A percentile compares a stretch with the other conserved stretches of the same genome.
phyloP scores from a whole-genome alignment of 225 moss, liverwort and hornwort genomes.

The Pleurozium schreberi region DNA sequence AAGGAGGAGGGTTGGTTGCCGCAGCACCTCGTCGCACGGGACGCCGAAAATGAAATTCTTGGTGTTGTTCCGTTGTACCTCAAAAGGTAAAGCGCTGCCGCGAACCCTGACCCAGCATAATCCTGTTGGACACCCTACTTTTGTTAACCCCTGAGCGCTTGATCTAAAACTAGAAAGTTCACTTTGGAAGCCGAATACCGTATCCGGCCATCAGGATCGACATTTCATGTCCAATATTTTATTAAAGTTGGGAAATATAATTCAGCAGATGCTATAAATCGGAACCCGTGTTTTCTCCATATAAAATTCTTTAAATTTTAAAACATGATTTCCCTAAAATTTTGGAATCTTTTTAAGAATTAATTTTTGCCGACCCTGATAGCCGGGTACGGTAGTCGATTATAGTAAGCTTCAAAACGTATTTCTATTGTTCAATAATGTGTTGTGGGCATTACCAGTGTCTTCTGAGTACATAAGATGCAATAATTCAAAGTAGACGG shows the following conservation, averaged over 20 bases:
- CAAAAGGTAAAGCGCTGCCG: slow-evolving; percentile 49
- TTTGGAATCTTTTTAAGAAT: background rate
- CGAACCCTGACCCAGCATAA: background rate
- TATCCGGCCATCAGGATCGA: background rate
- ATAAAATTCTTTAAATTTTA: background rate
- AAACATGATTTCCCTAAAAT: background rate
- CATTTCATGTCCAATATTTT: background rate
- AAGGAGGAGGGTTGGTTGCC: slow-evolving; percentile 99
- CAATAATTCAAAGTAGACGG: background rate
- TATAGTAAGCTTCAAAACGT: background rate
- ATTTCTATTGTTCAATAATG: background rate
- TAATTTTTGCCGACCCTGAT: background rate
- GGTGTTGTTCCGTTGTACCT: slow-evolving; percentile 95
- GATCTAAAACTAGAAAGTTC: background rate
- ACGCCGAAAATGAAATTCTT: slow-evolving; percentile 48
- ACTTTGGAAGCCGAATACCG: background rate
- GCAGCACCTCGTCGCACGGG: slow-evolving; percentile 86
- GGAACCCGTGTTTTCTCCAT: too few relatives aligned
- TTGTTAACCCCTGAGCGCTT: background rate
- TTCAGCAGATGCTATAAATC: background rate
- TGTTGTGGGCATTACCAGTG: background rate
- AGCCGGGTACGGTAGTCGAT: background rate
- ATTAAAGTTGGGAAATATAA: background rate
- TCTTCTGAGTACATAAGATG: background rate
- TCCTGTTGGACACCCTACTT: background rate